Base-by-base conservation (phyloP, 805 yeast species). In the Kuraishia floccosa region DNA sequence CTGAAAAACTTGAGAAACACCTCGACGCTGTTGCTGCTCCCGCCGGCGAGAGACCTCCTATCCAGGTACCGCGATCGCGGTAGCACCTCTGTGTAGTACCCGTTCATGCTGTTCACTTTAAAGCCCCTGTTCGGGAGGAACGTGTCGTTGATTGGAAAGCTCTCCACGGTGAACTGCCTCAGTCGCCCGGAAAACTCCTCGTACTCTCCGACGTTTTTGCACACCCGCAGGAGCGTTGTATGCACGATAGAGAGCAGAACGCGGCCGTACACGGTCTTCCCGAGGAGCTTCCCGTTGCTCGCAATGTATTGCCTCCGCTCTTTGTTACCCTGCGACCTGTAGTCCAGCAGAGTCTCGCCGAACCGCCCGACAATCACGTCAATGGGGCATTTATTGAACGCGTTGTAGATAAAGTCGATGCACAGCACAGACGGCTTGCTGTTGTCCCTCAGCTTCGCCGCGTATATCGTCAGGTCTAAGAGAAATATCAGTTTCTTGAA, bases 241-340 rank as follows among this genome's bases (percentile, higher is more conserved):
- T 52, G 49, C 11, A 49, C 54, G 4, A 52, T 31, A 14, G 42
- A 49, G 3, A 54, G 34, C 6, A 53, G 34, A 13, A 45, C 43
- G 7, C 55, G 44, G 3, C 59, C 59, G 7, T 58, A 55, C 36
- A 49, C 49, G 7, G 37, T 34, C 27, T 49, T 54, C 12, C 58
- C 58, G 7, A 42, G 38, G 4, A 52, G 35, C 5, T 33, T 35
- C 34, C 50, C 49, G 23, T 39, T 31, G 5, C 40, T 35, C 0
- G 56, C 46, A 5, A 54, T 30, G 6, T 34, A 32, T 10, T 40
- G 26, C 23, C 48, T 21, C 35, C 58, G 41, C 1, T 28, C n/a
- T 8, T 10, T 16, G 28, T 30, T 23, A 14, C 17, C 19, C 2
- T 11, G 8, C 9, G 32, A 30, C 17, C 28, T 8, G 2, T 27